Evolutionary conservation across 225 moss, liverwort and hornwort species (phyloP).

Genomic region (Rhytidiadelphus loreus): DNA sequence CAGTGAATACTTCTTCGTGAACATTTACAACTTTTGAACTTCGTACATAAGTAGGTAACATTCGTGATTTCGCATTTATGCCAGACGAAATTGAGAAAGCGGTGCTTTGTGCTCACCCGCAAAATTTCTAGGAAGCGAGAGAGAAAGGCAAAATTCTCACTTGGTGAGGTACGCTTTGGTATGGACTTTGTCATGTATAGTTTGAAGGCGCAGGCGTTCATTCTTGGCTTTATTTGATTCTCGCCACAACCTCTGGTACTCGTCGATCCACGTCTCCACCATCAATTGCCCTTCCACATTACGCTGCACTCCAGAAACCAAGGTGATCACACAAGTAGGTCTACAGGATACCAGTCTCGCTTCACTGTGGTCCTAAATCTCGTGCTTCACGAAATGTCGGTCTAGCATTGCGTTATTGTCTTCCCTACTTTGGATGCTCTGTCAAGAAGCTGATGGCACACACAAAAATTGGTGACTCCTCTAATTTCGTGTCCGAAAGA

Average conservation of each 20-base stretch:
- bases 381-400: background rate
- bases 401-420: background rate
- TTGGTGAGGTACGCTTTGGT: slow-evolving; percentile 33
- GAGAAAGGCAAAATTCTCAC: background rate
- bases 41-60: too few relatives aligned
- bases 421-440: background rate
- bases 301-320: slow-evolving; percentile 7
- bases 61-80: background rate
- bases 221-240: slow-evolving; percentile 36
- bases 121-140: background rate
- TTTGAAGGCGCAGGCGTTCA: slow-evolving; percentile 46
- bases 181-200: slow-evolving; percentile 45
- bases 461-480: background rate
- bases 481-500: background rate
- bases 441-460: background rate
- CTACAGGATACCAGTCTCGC: background rate
- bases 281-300: slow-evolving; percentile 29
- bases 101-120: background rate
- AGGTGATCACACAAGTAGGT: background rate
- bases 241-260: slow-evolving; percentile 31
- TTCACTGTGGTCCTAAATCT: background rate
- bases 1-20: background rate
- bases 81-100: background rate
- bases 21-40: background rate
- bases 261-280: slow-evolving; percentile 45